A percentile compares a stretch with the other conserved stretches of the same genome.
These are phyloP conservation scores for Epichloe bromicola DNA, from an alignment of 2,329 filamentous ascomycete species.

Conservation along the genomic window DNA sequence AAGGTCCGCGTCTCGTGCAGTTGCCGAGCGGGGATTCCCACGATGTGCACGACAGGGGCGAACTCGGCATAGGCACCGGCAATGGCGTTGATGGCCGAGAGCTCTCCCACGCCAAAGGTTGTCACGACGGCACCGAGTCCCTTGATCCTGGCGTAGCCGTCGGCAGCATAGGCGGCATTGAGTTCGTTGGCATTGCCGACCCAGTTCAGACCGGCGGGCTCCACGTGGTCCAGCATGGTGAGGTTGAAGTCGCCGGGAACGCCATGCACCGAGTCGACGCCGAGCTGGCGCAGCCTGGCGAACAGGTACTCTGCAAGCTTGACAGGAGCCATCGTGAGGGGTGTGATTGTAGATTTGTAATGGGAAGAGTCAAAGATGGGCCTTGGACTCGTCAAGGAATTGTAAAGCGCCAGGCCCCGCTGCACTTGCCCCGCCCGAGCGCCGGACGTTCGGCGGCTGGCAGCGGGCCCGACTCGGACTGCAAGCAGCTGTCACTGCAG, in stretches of 20 bases:
- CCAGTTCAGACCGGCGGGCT: conserved; percentile 24
- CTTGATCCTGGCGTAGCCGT: conserved; percentile 44
- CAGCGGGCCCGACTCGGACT: conserved; percentile 1
- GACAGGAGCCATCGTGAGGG: conserved; percentile 2
- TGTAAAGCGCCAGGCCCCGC: not conserved
- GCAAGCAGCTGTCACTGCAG: not conserved
- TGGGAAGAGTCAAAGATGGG: not conserved
- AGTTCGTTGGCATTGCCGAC: conserved; percentile 46
- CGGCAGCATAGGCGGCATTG: conserved; percentile 43
- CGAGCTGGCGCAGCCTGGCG: conserved; percentile 42
- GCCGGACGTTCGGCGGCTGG: not conserved
- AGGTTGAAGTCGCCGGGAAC: conserved; percentile 32
- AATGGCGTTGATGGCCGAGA: conserved; percentile 45
- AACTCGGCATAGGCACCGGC: conserved; percentile 45
- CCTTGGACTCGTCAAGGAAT: not conserved
- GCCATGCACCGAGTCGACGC: conserved; percentile 41
- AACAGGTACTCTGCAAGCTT: conserved; percentile 38
- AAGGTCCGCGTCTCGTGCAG: conserved; percentile 29
- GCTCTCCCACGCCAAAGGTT: conserved; percentile 46
- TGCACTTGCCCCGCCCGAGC: not conserved
- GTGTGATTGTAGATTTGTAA: not conserved
- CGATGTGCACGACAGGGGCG: conserved; percentile 43
- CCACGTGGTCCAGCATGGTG: conserved; percentile 23
- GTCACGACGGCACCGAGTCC: conserved; percentile 38
- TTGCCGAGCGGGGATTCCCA: conserved; percentile 34